These are phyloP conservation scores for Sorghum bicolor DNA, from an alignment of 176 grass and related monocot species.

Conservation along the genomic window DNA sequence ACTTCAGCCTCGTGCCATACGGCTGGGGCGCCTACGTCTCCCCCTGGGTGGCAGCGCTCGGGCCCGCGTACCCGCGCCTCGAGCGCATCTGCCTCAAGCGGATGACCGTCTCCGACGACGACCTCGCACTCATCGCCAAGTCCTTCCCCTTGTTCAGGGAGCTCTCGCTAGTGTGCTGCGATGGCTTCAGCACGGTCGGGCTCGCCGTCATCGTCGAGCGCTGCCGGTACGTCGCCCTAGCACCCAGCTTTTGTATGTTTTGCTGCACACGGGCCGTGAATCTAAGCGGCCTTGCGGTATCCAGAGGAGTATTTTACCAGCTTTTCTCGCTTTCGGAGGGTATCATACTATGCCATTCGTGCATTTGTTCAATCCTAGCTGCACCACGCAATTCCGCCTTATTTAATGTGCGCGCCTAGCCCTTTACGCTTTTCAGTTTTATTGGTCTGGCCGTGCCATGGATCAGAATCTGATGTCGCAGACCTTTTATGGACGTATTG, in stretches of 20 bases:
- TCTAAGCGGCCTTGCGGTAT: conserved; percentile 16
- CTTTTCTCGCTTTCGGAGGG: conserved; percentile 32
- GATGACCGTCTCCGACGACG: conserved; percentile 77
- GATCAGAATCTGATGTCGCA: conserved; percentile 44
- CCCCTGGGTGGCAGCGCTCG: conserved; percentile 58
- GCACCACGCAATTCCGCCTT: conserved; percentile 32
- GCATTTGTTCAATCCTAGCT: conserved; percentile 43
- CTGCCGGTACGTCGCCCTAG: conserved; percentile 55
- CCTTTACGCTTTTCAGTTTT: conserved; percentile 45
- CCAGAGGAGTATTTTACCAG: conserved; percentile 19
- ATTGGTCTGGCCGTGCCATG: conserved; percentile 24
- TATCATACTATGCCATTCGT: conserved; percentile 34
- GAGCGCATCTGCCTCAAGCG: conserved; percentile 91
- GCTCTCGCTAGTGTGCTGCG: conserved; percentile 83
- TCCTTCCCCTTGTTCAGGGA: conserved; percentile 70
- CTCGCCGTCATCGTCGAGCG: conserved; percentile 68
- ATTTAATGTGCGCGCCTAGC: conserved; percentile 35
- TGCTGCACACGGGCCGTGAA: conserved; percentile 22
- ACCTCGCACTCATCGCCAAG: conserved; percentile 54
- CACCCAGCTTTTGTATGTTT: background rate
- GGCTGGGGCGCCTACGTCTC: conserved; percentile 73
- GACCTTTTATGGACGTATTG: conserved; percentile 26
- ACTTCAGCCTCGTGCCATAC: conserved; percentile 75
- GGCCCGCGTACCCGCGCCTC: conserved; percentile 56
- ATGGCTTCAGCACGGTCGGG: conserved; percentile 84